phyloP scores from a whole-genome alignment of 1,284 basidiomycete species.

The Ganoderma leucocontextum region DNA sequence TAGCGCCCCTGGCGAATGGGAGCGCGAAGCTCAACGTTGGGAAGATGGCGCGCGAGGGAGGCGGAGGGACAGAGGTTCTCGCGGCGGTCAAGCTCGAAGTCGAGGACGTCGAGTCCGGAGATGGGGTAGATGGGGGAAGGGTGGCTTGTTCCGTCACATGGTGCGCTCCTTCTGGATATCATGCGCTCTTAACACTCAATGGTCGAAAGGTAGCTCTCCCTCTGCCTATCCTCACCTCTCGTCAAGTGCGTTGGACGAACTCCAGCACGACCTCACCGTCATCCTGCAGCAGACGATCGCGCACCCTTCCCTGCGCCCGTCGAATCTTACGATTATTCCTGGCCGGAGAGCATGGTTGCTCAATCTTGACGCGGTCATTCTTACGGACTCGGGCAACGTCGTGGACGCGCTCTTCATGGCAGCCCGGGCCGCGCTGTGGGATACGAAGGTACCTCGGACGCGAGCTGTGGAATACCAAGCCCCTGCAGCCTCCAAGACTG shows the following conservation, averaged over 20 bases:
- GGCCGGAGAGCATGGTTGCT: slow-evolving; percentile 71
- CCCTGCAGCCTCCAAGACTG: slow-evolving; percentile 33
- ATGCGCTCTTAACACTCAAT: slow-evolving; percentile 34
- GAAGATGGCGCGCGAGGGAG: slow-evolving; percentile 51
- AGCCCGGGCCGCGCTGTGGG: slow-evolving; percentile 78
- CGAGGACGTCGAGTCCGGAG: slow-evolving; percentile 55
- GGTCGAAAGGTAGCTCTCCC: slow-evolving; percentile 67
- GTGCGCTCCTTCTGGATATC: slow-evolving; percentile 51
- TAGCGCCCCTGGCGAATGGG: slow-evolving; percentile 80
- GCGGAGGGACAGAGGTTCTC: slow-evolving; percentile 46
- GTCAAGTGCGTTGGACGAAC: slow-evolving; percentile 60
- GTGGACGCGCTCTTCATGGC: slow-evolving; percentile 82
- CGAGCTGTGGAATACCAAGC: slow-evolving; percentile 65
- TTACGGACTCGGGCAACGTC: slow-evolving; percentile 76
- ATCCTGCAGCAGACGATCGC: slow-evolving; percentile 66
- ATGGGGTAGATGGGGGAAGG: slow-evolving; percentile 61
- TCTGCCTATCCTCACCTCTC: slow-evolving; percentile 70
- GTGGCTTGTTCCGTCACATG: slow-evolving; percentile 76
- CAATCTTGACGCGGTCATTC: slow-evolving; percentile 72
- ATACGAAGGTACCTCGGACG: slow-evolving; percentile 81
- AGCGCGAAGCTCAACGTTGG: slow-evolving; percentile 78
- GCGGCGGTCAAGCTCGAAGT: slow-evolving; percentile 80
- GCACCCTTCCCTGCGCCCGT: slow-evolving; percentile 67
- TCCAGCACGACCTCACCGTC: slow-evolving; percentile 72
- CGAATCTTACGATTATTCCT: slow-evolving; percentile 50